Conservation (phyloP, 495 filamentous ascomycete genomes). For the Penicillium roqueforti region DNA sequence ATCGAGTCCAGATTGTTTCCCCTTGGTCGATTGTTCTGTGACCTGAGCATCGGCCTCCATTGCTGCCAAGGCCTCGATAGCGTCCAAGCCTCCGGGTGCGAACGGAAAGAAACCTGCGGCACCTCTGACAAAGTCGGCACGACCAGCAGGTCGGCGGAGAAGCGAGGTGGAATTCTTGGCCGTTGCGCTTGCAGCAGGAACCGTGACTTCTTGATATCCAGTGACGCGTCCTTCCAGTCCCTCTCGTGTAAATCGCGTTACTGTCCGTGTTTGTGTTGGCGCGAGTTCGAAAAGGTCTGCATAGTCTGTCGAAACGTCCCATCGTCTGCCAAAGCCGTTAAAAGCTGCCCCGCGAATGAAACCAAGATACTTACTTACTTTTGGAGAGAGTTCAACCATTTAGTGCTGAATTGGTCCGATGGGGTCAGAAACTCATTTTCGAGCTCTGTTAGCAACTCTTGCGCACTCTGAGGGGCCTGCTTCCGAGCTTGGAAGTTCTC, state of each 20-base stretch:
- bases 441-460: slow-evolving; percentile 61
- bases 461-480: slow-evolving; percentile 43
- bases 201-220: slow-evolving; percentile 90
- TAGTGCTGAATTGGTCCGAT: slow-evolving; percentile 65
- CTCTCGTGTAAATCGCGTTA: slow-evolving; percentile 87
- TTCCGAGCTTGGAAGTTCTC: slow-evolving; percentile 49
- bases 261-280: slow-evolving; percentile 86
- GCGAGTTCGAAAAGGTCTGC: slow-evolving; percentile 78
- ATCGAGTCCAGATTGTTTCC: slow-evolving; percentile 53
- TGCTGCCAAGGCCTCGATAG: slow-evolving; percentile 74
- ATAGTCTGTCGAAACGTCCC: slow-evolving; percentile 75
- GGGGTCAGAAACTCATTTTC: slow-evolving; percentile 77
- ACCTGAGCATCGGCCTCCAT: slow-evolving; percentile 60
- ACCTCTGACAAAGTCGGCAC: slow-evolving; percentile 92
- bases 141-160: slow-evolving; percentile 76
- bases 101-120: slow-evolving; percentile 96
- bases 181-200: slow-evolving; percentile 83
- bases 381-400: slow-evolving; percentile 86
- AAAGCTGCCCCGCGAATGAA: slow-evolving; percentile 6
- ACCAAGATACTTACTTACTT: slow-evolving; percentile 47
- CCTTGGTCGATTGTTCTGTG: slow-evolving; percentile 37
- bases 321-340: slow-evolving; percentile 52
- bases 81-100: slow-evolving; percentile 85
- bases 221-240: slow-evolving; percentile 91
- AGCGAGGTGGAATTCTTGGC: slow-evolving; percentile 97